Conservation (phyloP, 371 early-diverging fungal species). For the Capillidium rhysosporum region DNA sequence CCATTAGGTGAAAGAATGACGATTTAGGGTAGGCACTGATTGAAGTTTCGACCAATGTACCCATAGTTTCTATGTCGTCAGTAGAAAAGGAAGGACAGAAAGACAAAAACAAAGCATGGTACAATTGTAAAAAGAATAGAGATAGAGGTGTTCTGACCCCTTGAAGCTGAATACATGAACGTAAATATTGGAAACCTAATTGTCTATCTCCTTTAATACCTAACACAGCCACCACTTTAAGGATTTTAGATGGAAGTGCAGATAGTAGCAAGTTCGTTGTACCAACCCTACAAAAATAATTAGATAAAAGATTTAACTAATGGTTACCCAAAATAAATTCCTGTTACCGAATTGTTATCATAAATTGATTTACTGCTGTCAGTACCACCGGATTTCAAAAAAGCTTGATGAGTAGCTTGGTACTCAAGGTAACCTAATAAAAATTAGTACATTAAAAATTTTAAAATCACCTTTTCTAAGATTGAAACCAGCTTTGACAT, state of each 20-base stretch:
- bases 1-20: conserved; percentile 33
- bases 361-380: conserved; percentile 8
- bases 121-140: conserved; percentile 22
- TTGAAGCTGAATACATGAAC: conserved; percentile 24
- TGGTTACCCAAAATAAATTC: conserved; percentile 15
- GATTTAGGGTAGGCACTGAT: conserved; percentile 28
- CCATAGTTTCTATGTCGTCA: neutral
- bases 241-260: conserved; percentile 29
- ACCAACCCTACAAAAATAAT: conserved; percentile 20
- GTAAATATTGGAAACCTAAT: conserved; percentile 29
- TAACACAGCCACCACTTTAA: conserved; percentile 22
- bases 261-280: conserved; percentile 33
- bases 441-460: neutral
- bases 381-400: conserved; percentile 9
- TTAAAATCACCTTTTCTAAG: conserved; percentile 25
- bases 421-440: conserved; percentile 1
- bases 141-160: conserved; percentile 35
- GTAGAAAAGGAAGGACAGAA: neutral
- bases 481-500: conserved; percentile 35
- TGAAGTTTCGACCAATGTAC: conserved; percentile 12
- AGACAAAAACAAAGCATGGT: neutral
- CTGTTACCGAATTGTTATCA: conserved; percentile 14
- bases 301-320: neutral
- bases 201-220: conserved; percentile 34
- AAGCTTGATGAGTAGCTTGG: neutral